Percentiles rank a stretch among this genome's conserved stretches.
Conservation (phyloP, 768 basidiomycete species). For the Tylopilus intermedius region DNA sequence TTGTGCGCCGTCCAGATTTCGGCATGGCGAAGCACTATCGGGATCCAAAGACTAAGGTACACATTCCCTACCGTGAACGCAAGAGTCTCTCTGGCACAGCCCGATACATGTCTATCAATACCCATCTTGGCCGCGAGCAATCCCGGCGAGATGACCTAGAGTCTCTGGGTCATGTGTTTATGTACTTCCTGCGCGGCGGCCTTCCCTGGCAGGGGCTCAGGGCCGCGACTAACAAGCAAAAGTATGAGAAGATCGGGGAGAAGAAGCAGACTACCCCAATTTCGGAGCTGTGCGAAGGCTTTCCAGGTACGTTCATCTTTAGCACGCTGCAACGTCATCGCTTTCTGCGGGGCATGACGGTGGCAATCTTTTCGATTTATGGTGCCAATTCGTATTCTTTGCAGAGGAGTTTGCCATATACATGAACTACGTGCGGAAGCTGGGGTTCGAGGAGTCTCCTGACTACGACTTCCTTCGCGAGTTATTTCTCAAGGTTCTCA, state of each 20-base stretch:
- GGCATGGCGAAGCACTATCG: conserved; percentile 99
- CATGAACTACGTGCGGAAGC: conserved; percentile 98
- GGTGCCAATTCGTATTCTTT: conserved; percentile 3
- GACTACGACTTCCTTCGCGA: conserved; percentile 98
- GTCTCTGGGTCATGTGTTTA: conserved; percentile 97
- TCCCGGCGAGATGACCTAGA: conserved; percentile 95
- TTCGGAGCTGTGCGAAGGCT: conserved; percentile 90
- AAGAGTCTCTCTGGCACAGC: conserved; percentile 96
- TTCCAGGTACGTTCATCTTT: conserved; percentile 60
- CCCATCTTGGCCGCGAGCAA: conserved; percentile 92
- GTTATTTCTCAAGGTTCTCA: conserved; percentile 87
- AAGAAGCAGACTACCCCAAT: conserved; percentile 96
- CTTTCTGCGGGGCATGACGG: not conserved
- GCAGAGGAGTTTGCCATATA: conserved; percentile 94
- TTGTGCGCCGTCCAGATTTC: conserved; percentile 58
- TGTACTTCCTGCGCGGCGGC: conserved; percentile 96
- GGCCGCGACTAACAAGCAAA: conserved; percentile 98
- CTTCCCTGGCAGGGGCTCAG: conserved; percentile 97
- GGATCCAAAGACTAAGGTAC: conserved; percentile 94
- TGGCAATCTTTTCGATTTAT: not conserved
- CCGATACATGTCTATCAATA: conserved; percentile 99
- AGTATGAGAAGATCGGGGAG: conserved; percentile 99
- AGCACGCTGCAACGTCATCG: not conserved
- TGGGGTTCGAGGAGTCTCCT: conserved; percentile 95
- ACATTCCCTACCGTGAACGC: conserved; percentile 98